Evolutionary conservation across 2,329 filamentous ascomycete species (phyloP).

Genomic region (Emergomyces africanus): DNA sequence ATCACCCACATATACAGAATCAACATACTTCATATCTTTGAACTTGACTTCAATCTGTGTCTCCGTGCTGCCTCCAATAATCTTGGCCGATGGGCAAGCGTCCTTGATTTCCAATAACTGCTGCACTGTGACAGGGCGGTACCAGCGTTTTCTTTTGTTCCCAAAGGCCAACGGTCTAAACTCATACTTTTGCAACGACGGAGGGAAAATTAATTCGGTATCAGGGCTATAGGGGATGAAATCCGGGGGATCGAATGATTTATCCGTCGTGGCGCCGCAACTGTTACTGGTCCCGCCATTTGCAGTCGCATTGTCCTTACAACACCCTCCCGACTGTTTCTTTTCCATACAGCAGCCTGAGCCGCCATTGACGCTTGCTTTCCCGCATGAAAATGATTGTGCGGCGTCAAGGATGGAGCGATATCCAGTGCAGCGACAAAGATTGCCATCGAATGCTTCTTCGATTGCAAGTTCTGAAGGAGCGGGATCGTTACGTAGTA

Average conservation of each 20-base stretch:
- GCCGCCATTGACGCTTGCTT: slow-evolving; percentile 45
- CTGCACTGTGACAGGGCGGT: slow-evolving; percentile 70
- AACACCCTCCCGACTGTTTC: slow-evolving; percentile 44
- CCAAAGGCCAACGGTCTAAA: slow-evolving; percentile 76
- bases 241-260: slow-evolving; percentile 63
- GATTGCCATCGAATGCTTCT: slow-evolving; percentile 92
- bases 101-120: slow-evolving; percentile 89
- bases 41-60: slow-evolving; percentile 99
- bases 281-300: slow-evolving; percentile 26
- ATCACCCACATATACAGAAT: slow-evolving; percentile 86
- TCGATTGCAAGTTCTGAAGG: slow-evolving; percentile 77
- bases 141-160: slow-evolving; percentile 92
- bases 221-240: slow-evolving; percentile 93
- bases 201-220: slow-evolving; percentile 91
- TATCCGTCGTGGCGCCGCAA: slow-evolving; percentile 29
- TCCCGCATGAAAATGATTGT: slow-evolving; percentile 61
- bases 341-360: slow-evolving; percentile 60
- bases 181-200: slow-evolving; percentile 67
- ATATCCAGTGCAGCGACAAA: slow-evolving; percentile 93
- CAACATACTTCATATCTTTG: slow-evolving; percentile 81
- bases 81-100: slow-evolving; percentile 71
- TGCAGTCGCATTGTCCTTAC: slow-evolving; percentile 43
- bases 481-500: slow-evolving; percentile 68
- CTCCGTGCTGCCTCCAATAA: slow-evolving; percentile 92
- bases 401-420: slow-evolving; percentile 87